phyloP scores from a whole-genome alignment of 106 monocot genomes.

The Amphibolis antarctica region DNA sequence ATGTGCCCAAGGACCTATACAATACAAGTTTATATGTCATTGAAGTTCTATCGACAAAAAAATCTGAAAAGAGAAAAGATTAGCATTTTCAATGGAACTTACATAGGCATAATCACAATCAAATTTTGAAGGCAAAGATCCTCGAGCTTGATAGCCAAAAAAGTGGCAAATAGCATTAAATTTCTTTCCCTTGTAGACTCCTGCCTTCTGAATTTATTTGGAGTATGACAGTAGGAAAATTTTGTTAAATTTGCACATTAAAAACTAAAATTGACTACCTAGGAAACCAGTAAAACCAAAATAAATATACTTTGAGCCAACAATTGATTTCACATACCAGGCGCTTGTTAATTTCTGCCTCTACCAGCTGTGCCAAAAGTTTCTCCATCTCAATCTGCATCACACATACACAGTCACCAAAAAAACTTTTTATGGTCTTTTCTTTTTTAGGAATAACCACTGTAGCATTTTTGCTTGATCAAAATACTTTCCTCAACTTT shows the following conservation, averaged over 20 bases:
- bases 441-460: neutral
- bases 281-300: neutral
- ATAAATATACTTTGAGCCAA: neutral
- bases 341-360: slow-evolving; percentile 71
- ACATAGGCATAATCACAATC: slow-evolving; percentile 96
- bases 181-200: slow-evolving; percentile 89
- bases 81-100: slow-evolving; percentile 13
- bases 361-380: slow-evolving; percentile 80
- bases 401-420: neutral
- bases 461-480: neutral
- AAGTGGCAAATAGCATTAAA: slow-evolving; percentile 93
- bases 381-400: slow-evolving; percentile 85
- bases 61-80: neutral
- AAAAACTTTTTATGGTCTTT: neutral
- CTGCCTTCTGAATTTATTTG: slow-evolving; percentile 85
- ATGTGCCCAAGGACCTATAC: slow-evolving; percentile 72
- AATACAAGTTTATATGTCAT: slow-evolving; percentile 2
- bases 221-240: neutral
- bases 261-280: neutral
- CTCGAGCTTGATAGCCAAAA: slow-evolving; percentile 91
- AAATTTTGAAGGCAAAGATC: slow-evolving; percentile 89
- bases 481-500: neutral
- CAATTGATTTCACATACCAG: slow-evolving; percentile 25
- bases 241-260: neutral
- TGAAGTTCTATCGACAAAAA: neutral